phyloP scores from a whole-genome alignment of 208 protist species.

The Acanthamoeba castellanii region DNA sequence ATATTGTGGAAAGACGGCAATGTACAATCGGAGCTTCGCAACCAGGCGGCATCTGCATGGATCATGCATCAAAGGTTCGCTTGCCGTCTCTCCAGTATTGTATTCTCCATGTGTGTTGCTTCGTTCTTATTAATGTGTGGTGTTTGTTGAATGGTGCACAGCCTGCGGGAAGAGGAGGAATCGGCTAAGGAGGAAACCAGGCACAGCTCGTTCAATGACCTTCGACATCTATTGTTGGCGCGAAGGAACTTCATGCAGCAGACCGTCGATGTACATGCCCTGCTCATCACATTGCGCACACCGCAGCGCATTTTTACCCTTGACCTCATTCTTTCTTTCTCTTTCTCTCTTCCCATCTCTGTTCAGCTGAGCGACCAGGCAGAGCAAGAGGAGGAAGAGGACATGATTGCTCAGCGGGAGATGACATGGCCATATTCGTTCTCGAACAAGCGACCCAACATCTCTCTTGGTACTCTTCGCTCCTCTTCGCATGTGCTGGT shows the following conservation, averaged over 20 bases:
- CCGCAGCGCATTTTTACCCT: background rate
- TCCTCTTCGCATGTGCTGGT: background rate
- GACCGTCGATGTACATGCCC: background rate
- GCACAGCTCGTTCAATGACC: constrained; percentile 15
- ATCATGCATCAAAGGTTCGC: background rate
- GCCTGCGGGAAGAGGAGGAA: constrained; percentile 2
- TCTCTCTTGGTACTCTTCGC: background rate
- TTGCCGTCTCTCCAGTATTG: background rate
- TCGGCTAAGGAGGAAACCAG: background rate
- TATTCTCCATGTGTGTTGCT: too few species aligned
- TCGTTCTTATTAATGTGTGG: background rate
- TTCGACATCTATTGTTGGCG: constrained; percentile 3
- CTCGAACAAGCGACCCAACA: background rate
- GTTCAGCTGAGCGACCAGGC: background rate
- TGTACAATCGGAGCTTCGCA: constrained; percentile 40
- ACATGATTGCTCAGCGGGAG: background rate
- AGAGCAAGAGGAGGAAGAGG: constrained; percentile 40
- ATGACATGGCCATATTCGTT: constrained; percentile 38
- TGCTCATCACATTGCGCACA: too few species aligned
- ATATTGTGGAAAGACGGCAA: constrained; percentile 53
- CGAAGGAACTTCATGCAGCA: constrained; percentile 25
- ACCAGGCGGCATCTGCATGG: constrained; percentile 26
- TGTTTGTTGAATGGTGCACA: background rate
- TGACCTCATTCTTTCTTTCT: too few species aligned
- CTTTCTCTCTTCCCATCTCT: background rate